Percentiles rank a stretch among this genome's conserved stretches.
Conservation (phyloP, 106 monocot genomes). For the Cymbidium sinense region DNA sequence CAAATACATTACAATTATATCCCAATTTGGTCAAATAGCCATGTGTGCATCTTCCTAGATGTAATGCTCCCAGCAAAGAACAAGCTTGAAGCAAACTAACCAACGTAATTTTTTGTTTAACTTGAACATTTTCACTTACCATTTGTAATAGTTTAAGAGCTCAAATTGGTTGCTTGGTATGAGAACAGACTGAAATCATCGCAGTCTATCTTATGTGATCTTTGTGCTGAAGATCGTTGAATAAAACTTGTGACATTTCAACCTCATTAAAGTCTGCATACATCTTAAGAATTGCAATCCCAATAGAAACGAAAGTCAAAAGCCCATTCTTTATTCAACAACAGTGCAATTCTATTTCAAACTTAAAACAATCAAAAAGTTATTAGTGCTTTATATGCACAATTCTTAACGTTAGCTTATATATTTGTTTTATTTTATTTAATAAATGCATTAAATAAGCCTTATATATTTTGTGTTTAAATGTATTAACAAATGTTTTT, state of each 20-base stretch:
- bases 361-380: conserved; percentile 6
- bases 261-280: conserved; percentile 34
- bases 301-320: conserved; percentile 14
- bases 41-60: conserved; percentile 41
- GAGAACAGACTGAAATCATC: conserved; percentile 37
- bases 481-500: no score
- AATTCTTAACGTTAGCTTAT: no score
- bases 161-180: conserved; percentile 11
- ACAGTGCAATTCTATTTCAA: conserved; percentile 35
- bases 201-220: conserved; percentile 47
- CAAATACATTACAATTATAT: conserved; percentile 11
- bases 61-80: conserved; percentile 22
- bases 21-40: conserved; percentile 21
- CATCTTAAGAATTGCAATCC: conserved; percentile 32
- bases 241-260: conserved; percentile 22
- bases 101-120: conserved; percentile 47
- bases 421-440: no score
- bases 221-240: conserved; percentile 23
- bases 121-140: conserved; percentile 15
- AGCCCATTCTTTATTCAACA: conserved; percentile 26
- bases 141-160: conserved; percentile 42
- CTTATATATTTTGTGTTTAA: no score
- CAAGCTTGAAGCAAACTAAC: conserved; percentile 50
- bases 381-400: no score
- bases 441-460: no score